phyloP scores from a whole-genome alignment of 805 yeast species.

The Candida manassasensis region DNA sequence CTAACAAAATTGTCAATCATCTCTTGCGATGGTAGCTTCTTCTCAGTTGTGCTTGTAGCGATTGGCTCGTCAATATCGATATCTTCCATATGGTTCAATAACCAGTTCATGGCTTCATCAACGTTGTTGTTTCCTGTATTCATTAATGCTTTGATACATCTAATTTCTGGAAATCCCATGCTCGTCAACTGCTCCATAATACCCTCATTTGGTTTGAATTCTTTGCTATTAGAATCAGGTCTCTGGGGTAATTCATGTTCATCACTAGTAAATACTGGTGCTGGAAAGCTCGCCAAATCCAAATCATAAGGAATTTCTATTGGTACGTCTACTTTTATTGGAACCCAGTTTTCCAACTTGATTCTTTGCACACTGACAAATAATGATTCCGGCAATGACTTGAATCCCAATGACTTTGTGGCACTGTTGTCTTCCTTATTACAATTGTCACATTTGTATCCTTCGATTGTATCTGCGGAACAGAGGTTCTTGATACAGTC shows the following conservation, averaged over 20 bases:
- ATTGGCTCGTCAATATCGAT: constrained; percentile 67
- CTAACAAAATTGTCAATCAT: constrained; percentile 45
- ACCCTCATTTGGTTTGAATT: constrained; percentile 52
- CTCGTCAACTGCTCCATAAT: constrained; percentile 52
- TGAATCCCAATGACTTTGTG: constrained; percentile 43
- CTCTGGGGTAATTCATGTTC: constrained; percentile 19
- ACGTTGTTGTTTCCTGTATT: constrained; percentile 60
- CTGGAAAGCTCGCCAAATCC: constrained; percentile 38
- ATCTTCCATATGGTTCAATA: constrained; percentile 86
- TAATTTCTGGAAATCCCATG: constrained; percentile 84
- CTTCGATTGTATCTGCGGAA: constrained; percentile 53
- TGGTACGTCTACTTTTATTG: constrained; percentile 75
- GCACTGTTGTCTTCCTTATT: constrained; percentile 28
- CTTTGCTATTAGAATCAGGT: constrained; percentile 7
- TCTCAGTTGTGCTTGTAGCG: constrained; percentile 18
- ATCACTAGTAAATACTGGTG: constrained; percentile 37
- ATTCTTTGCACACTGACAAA: constrained; percentile 76
- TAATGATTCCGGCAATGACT: constrained; percentile 64
- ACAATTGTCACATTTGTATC: constrained; percentile 58
- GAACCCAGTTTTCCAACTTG: constrained; percentile 84
- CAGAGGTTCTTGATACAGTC: constrained; percentile 45
- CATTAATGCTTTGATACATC: constrained; percentile 63
- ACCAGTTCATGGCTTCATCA: constrained; percentile 87
- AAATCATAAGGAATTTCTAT: constrained; percentile 46
- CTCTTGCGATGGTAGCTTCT: constrained; percentile 24